phyloP scores from a whole-genome alignment of 2,329 filamentous ascomycete species.

The Ascocoryne sarcoides region DNA sequence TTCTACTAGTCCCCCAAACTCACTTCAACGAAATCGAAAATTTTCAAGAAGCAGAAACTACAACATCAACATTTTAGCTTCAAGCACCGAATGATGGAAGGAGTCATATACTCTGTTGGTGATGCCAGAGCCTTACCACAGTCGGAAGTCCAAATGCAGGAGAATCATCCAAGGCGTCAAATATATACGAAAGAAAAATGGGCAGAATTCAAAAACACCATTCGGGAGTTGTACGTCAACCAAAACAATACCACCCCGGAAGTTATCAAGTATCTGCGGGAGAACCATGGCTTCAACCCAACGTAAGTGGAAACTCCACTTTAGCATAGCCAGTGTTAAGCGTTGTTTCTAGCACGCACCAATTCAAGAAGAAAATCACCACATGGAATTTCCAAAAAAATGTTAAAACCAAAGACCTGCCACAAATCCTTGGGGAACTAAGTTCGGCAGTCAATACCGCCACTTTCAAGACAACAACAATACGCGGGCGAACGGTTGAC shows the following conservation, averaged over 20 bases:
- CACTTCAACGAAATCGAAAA: too few species aligned
- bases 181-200: background rate
- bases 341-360: background rate
- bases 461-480: background rate
- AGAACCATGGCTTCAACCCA: constrained; percentile 1
- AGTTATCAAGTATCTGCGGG: background rate
- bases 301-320: background rate
- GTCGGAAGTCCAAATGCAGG: too few species aligned
- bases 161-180: too few species aligned
- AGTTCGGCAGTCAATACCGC: background rate
- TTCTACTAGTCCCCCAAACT: too few species aligned
- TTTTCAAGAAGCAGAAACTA: too few species aligned
- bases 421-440: background rate
- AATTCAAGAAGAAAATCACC: background rate
- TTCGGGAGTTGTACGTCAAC: constrained; percentile 1
- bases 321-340: background rate
- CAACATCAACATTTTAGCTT: too few species aligned
- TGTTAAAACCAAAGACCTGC: constrained; percentile 1
- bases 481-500: background rate
- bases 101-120: too few species aligned
- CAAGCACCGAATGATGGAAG: too few species aligned
- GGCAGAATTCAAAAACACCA: background rate
- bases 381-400: constrained; percentile 1
- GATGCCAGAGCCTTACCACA: too few species aligned
- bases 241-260: background rate